Evolutionary conservation across 2,329 filamentous ascomycete genomes (phyloP), one percentile per base, ranked within the genome.

Genomic region (Incumbomyces lentus): DNA sequence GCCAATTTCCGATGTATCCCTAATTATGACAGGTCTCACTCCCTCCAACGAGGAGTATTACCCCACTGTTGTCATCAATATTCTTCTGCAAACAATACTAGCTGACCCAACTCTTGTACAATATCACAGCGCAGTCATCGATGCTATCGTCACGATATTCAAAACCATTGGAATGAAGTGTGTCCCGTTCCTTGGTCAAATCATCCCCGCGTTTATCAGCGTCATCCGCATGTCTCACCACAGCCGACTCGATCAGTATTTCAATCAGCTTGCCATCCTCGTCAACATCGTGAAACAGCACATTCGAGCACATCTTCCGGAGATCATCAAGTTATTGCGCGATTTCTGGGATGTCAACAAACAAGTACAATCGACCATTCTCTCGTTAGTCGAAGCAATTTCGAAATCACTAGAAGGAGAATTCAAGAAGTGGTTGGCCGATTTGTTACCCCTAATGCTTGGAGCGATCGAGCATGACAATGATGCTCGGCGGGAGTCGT

Each of bases 11-110:
- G 92, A 98, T 64, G 93, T 98, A 38, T 92, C 89, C 2, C 74
- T 98, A 26, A 96, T 98, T 74, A 98, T 98, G 90, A 88, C 86
- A 35, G 92, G 93, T 12, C 73, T 95, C 34, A 96, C 89, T 0
- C 93, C 92, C 0, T 96, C 90, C 0, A 95, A 86, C 60, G 95
- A 98, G 60, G 92, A 98, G 59, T 98, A 98, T 65, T 98, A 95
- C 60, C 92, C 92, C 1, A 98, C 92, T 0, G 88, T 98, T 14
- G 92, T 95, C 39, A 95, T 98, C 62, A 95, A 95, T 59, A 93
- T 92, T 1, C 75, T 98, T 10, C 80, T 98, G 59, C 83, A 88
- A 48, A 72, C 69, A 47, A 89, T 98, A 55, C 69, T 98, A 31
- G 93, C 90, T 59, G 92, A 98, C 57, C 81, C 82, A 19, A 96